phyloP scores from a whole-genome alignment of 1,139 yeast genomes.

The Blastobotrys buckinghamii region DNA sequence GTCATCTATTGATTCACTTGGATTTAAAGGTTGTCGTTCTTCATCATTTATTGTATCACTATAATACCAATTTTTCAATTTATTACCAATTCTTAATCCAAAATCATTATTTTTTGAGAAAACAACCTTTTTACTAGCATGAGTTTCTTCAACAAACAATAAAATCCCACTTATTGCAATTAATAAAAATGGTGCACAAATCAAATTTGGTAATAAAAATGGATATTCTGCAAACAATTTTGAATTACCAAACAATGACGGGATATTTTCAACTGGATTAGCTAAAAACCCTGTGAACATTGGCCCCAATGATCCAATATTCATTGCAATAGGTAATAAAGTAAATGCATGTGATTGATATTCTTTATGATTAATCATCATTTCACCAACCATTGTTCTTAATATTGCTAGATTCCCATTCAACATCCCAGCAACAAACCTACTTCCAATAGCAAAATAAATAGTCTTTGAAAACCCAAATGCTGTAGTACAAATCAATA shows the following conservation, averaged over 20 bases:
- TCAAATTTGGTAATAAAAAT: constrained; percentile 54
- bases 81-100: constrained; percentile 29
- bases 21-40: not conserved
- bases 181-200: constrained; percentile 38
- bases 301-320: constrained; percentile 54
- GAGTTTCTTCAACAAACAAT: constrained; percentile 57
- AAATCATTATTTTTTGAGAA: constrained; percentile 47
- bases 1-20: not conserved
- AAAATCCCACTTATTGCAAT: constrained; percentile 38
- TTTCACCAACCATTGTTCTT: constrained; percentile 55
- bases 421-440: constrained; percentile 48
- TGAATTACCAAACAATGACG: constrained; percentile 20
- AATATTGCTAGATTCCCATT: constrained; percentile 58
- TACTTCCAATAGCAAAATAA: constrained; percentile 46
- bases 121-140: constrained; percentile 38
- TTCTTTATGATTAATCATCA: constrained; percentile 43
- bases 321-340: constrained; percentile 51
- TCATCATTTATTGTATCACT: not conserved
- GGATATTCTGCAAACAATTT: constrained; percentile 42
- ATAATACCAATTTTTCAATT: constrained; percentile 12
- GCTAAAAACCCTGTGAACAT: constrained; percentile 33
- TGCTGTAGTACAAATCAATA: constrained; percentile 41
- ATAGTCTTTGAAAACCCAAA: constrained; percentile 50
- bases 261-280: constrained; percentile 30
- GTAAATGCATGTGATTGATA: constrained; percentile 59